These are phyloP conservation scores for Sporothrix protearum DNA, from an alignment of 2,329 filamentous ascomycete genomes.

Conservation along the genomic window DNA sequence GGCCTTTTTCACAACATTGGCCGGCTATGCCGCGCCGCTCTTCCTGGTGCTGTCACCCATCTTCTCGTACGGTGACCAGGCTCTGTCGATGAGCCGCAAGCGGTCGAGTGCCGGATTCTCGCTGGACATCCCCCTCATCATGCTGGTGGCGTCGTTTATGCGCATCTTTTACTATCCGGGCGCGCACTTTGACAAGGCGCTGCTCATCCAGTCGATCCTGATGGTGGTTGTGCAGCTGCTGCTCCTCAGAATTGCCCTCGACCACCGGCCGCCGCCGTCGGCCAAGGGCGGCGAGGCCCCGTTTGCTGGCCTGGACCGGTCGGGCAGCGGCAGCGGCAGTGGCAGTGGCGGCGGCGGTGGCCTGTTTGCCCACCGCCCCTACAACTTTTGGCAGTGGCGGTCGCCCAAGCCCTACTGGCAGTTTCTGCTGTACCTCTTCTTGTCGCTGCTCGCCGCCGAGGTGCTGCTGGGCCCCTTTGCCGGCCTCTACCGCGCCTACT, in stretches of 20 bases:
- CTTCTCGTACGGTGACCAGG: slow-evolving; percentile 64
- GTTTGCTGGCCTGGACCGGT: slow-evolving; percentile 52
- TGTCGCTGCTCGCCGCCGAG: slow-evolving; percentile 59
- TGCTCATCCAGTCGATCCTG: slow-evolving; percentile 62
- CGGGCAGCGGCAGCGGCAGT: no score
- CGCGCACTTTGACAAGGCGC: slow-evolving; percentile 59
- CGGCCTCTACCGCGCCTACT: slow-evolving; percentile 62
- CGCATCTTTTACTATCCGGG: slow-evolving; percentile 70
- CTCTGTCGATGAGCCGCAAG: slow-evolving; percentile 59
- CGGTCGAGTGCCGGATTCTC: slow-evolving; percentile 55
- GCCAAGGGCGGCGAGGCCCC: slow-evolving; percentile 62
- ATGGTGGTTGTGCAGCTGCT: slow-evolving; percentile 62
- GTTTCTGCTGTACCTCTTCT: slow-evolving; percentile 66
- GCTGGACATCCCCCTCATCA: slow-evolving; percentile 67
- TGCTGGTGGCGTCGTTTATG: slow-evolving; percentile 65
- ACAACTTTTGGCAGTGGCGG: slow-evolving; percentile 80
- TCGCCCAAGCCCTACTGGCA: slow-evolving; percentile 74
- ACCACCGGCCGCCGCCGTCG: slow-evolving; percentile 59
- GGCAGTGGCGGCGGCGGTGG: no score
- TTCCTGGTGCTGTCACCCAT: slow-evolving; percentile 63
- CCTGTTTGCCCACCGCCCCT: slow-evolving; percentile 54
- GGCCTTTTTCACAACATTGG: slow-evolving; percentile 47
- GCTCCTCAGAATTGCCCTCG: slow-evolving; percentile 65
- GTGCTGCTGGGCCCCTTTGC: slow-evolving; percentile 60
- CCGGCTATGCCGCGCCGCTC: slow-evolving; percentile 57